Conservation (phyloP, 129 eudicot genomes). For the Gnaphalium uliginosum region DNA sequence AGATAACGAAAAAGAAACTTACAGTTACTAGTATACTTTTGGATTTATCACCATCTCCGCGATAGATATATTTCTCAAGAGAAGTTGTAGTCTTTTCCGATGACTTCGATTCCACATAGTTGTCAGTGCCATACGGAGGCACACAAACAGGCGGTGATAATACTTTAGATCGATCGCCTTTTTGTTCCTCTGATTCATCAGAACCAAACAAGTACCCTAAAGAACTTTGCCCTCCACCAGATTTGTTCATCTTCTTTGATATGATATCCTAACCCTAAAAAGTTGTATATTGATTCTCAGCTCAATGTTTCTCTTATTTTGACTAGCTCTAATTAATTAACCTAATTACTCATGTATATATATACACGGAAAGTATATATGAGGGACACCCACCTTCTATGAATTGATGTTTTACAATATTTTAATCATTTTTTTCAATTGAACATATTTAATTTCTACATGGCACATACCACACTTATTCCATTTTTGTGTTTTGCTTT, state of each 20-base stretch:
- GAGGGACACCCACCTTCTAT: constrained; percentile 10
- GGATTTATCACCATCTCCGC: constrained; percentile 43
- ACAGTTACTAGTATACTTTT: constrained; percentile 45
- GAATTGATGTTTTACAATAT: background rate
- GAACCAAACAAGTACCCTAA: constrained; percentile 63
- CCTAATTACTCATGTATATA: constrained; percentile 5
- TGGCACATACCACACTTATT: background rate
- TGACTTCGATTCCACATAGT: constrained; percentile 15
- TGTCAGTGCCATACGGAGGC: constrained; percentile 61
- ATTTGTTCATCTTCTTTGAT: background rate
- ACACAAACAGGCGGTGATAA: constrained; percentile 7
- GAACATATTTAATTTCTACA: background rate
- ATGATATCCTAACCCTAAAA: background rate
- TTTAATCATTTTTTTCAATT: background rate
- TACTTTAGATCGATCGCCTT: constrained; percentile 26
- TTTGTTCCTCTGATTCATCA: constrained; percentile 27
- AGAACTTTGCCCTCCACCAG: constrained; percentile 67
- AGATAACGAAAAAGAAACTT: constrained; percentile 7
- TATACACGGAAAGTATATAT: background rate
- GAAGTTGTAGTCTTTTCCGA: background rate
- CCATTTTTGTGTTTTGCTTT: constrained; percentile 1
- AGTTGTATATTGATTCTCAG: background rate
- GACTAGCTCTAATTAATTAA: background rate
- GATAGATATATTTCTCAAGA: constrained; percentile 26
- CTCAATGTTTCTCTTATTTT: background rate